These are phyloP conservation scores for Ustilago loliicola DNA, from an alignment of 1,284 basidiomycete species.

Conservation along the genomic window DNA sequence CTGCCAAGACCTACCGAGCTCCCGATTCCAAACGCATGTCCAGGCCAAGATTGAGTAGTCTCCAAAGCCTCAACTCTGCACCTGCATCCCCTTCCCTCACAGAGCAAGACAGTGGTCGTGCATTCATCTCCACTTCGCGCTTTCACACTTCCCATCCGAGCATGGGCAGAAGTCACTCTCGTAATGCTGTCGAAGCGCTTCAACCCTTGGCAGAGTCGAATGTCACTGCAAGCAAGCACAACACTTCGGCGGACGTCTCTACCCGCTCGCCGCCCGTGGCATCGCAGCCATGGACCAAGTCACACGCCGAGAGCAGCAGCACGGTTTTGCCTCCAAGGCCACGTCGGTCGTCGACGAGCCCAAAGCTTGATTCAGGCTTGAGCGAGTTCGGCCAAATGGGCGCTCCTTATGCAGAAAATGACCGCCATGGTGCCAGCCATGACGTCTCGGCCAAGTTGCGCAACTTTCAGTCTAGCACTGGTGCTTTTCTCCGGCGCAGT, in stretches of 20 bases:
- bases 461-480: constrained; percentile 35
- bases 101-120: constrained; percentile 42
- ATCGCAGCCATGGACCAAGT: constrained; percentile 8
- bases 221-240: constrained; percentile 9
- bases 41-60: constrained; percentile 37
- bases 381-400: constrained; percentile 55
- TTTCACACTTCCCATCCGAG: constrained; percentile 31
- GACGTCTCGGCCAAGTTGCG: constrained; percentile 36
- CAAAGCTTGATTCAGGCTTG: constrained; percentile 30
- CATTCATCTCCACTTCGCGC: constrained; percentile 30
- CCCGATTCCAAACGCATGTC: constrained; percentile 22
- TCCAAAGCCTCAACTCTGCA: constrained; percentile 50
- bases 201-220: constrained; percentile 48
- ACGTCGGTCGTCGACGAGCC: constrained; percentile 24
- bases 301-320: constrained; percentile 11
- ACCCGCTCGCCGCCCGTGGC: constrained; percentile 12
- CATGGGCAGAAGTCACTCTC: constrained; percentile 28
- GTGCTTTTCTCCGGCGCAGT: constrained; percentile 46
- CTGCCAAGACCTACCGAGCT: constrained; percentile 14
- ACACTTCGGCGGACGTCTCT: background rate
- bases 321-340: constrained; percentile 9
- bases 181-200: constrained; percentile 43
- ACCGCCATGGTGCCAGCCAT: constrained; percentile 15
- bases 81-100: constrained; percentile 48
- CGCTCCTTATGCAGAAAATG: constrained; percentile 27